Conservation (phyloP, 2,329 filamentous ascomycete species). For the Blumeria graminis region DNA sequence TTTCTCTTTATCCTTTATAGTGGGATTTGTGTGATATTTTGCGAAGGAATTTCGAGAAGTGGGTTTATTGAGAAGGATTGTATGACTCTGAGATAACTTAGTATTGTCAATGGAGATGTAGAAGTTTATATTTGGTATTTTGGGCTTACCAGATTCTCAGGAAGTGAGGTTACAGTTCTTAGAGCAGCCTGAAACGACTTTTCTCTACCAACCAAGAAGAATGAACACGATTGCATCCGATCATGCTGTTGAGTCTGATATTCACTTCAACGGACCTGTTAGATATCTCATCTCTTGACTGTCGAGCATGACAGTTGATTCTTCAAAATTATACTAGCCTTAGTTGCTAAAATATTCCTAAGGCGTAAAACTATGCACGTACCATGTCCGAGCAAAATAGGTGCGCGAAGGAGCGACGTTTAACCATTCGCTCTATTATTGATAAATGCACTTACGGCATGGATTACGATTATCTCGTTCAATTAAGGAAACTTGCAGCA, state of each 20-base stretch:
- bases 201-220: not conserved
- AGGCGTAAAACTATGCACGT: too few relatives aligned
- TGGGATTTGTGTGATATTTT: not conserved
- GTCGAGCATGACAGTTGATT: too few relatives aligned
- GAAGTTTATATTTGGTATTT: not conserved
- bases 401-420: too few relatives aligned
- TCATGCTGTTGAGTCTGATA: not conserved
- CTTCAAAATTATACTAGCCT: too few relatives aligned
- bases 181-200: not conserved
- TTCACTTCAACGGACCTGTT: too few relatives aligned
- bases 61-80: not conserved
- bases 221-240: not conserved
- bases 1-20: not conserved
- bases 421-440: too few relatives aligned
- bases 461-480: too few relatives aligned
- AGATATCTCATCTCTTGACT: too few relatives aligned
- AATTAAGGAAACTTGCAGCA: too few relatives aligned
- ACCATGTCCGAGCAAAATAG: too few relatives aligned
- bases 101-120: not conserved
- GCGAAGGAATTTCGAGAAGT: not conserved
- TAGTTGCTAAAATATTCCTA: too few relatives aligned
- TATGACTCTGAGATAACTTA: not conserved
- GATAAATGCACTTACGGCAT: too few relatives aligned
- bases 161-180: not conserved
- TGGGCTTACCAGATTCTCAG: not conserved